These are phyloP conservation scores for Erodium maritimum DNA, from an alignment of 345 rosid genomes.

Conservation along the genomic window DNA sequence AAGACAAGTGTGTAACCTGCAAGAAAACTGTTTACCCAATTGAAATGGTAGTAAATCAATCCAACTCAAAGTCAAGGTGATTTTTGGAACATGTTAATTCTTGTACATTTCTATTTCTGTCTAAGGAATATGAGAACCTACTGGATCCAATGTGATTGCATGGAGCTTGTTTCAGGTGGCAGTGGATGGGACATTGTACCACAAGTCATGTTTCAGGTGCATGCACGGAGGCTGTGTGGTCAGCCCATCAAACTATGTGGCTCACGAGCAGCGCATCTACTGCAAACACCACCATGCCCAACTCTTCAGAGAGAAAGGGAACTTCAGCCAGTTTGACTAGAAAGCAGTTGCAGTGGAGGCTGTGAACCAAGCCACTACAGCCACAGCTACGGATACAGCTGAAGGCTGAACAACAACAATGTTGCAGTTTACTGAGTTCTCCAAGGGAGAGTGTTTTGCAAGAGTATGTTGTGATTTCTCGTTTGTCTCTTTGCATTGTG, in stretches of 20 bases:
- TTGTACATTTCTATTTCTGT: neutral
- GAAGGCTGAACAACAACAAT: neutral
- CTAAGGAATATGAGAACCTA: too few species aligned
- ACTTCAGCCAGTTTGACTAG: constrained; percentile 47
- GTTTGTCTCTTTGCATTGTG: too few species aligned
- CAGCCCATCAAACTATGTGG: constrained; percentile 54
- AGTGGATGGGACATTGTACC: constrained; percentile 53
- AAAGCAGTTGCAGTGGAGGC: constrained; percentile 19
- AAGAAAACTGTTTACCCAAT: constrained; percentile 64
- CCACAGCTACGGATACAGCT: neutral
- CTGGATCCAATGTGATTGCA: too few species aligned
- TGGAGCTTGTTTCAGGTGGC: constrained; percentile 34
- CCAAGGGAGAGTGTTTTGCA: constrained; percentile 4
- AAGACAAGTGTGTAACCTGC: constrained; percentile 70
- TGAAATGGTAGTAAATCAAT: constrained; percentile 39
- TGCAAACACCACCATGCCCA: constrained; percentile 66
- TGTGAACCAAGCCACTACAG: constrained; percentile 12
- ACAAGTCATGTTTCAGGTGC: constrained; percentile 63
- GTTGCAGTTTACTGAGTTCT: constrained; percentile 1
- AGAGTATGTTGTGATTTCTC: neutral
- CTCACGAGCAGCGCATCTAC: constrained; percentile 62
- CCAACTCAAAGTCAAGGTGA: constrained; percentile 1
- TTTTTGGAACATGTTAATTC: too few species aligned
- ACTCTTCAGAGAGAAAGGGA: constrained; percentile 65
- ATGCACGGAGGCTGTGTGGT: constrained; percentile 56